Percentiles rank a stretch among this genome's conserved stretches.
Evolutionary conservation across 140 eudicot genomes (phyloP).

Genomic region (Anethum foeniculum): DNA sequence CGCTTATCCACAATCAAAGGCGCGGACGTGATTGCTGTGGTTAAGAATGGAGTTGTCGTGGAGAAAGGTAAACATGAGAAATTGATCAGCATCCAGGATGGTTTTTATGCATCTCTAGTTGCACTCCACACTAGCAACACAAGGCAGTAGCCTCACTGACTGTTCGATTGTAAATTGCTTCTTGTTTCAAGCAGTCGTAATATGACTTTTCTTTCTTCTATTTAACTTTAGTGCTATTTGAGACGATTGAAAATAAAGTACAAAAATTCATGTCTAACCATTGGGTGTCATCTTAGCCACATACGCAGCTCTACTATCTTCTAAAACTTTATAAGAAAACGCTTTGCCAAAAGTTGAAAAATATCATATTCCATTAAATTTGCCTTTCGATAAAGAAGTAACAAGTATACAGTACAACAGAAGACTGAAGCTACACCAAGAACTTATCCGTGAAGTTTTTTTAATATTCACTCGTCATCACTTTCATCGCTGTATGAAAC

Average conservation of each 20-base stretch:
- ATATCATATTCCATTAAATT: background rate
- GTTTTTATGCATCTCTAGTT: conserved; percentile 63
- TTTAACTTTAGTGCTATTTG: background rate
- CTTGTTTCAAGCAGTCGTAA: background rate
- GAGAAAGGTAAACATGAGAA: conserved; percentile 73
- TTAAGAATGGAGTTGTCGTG: conserved; percentile 60
- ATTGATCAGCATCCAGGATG: conserved; percentile 49
- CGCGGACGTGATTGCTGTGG: conserved; percentile 68
- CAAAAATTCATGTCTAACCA: background rate
- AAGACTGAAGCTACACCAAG: background rate
- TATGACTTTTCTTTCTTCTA: background rate
- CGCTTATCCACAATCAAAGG: conserved; percentile 65
- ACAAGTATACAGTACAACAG: background rate
- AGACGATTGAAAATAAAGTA: background rate
- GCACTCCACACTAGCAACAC: conserved; percentile 38
- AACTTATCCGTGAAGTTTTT: background rate
- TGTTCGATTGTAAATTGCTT: background rate
- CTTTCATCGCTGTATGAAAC: conserved; percentile 86
- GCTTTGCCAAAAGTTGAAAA: background rate
- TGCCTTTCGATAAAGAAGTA: background rate
- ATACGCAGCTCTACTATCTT: background rate
- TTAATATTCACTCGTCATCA: conserved; percentile 36
- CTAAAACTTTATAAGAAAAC: background rate
- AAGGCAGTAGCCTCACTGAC: background rate
- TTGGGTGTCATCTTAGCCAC: background rate